Conservation (phyloP, 768 basidiomycete species). For the Mycena belliarum region DNA sequence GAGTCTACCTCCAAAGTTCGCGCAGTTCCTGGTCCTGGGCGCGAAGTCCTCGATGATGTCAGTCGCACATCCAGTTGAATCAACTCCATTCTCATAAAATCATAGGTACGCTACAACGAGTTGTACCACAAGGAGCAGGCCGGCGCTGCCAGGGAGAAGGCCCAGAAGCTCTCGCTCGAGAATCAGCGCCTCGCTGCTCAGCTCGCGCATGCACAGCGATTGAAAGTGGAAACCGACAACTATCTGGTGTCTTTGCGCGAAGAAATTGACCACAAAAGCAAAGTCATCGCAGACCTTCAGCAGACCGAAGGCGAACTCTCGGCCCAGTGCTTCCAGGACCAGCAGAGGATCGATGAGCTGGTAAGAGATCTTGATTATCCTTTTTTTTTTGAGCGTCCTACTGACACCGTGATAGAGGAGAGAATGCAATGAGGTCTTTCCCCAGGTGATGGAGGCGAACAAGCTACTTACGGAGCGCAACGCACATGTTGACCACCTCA, state of each 20-base stretch:
- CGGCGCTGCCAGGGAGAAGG: neutral
- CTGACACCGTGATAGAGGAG: conserved; percentile 3
- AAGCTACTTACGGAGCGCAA: conserved; percentile 11
- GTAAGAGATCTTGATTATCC: conserved; percentile 3
- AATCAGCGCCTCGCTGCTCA: conserved; percentile 3
- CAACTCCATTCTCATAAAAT: neutral
- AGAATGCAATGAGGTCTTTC: neutral
- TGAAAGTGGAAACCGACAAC: neutral
- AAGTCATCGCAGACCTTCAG: conserved; percentile 5
- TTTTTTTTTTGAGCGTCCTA: neutral
- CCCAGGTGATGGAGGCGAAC: conserved; percentile 11
- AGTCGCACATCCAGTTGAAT: conserved; percentile 1
- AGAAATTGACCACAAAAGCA: neutral
- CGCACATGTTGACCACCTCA: conserved; percentile 2
- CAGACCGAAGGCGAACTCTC: conserved; percentile 11
- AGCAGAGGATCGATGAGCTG: conserved; percentile 7
- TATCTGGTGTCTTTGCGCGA: neutral
- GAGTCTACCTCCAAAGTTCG: neutral
- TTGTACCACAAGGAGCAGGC: conserved; percentile 6
- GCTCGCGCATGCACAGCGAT: conserved; percentile 5
- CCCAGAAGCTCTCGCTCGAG: neutral
- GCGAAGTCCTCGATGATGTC: neutral
- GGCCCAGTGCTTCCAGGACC: conserved; percentile 13
- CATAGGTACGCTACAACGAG: neutral
- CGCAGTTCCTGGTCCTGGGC: conserved; percentile 4